Evolutionary conservation across 2,329 filamentous ascomycete species (phyloP).

Genomic region (Colletotrichum acutatum): DNA sequence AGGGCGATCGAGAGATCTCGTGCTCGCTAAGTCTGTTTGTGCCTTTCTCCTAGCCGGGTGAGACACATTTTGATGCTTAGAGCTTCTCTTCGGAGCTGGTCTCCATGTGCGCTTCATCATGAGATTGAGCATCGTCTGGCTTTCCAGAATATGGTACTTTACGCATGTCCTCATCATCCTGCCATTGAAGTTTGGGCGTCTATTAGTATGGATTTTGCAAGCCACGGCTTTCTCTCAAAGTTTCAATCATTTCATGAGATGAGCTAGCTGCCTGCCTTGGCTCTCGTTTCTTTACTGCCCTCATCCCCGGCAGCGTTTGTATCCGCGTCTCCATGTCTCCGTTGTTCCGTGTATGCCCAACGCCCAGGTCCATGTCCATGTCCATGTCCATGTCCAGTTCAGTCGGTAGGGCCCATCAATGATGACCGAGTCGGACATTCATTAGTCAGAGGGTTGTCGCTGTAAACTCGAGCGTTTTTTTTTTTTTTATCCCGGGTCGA

Average conservation of each 20-base stretch:
- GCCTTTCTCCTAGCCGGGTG: neutral
- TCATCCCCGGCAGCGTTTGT: conserved; percentile 11
- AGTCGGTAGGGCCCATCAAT: neutral
- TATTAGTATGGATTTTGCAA: too few species aligned
- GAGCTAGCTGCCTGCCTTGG: neutral
- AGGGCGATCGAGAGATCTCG: neutral
- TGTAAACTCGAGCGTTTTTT: too few species aligned
- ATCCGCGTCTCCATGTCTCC: neutral
- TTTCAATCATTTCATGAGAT: neutral
- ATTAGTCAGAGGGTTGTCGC: conserved; percentile 29
- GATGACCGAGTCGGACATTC: neutral
- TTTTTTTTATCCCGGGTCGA: conserved; percentile 9
- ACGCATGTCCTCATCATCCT: too few species aligned
- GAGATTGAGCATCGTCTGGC: too few species aligned
- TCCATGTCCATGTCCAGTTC: too few species aligned
- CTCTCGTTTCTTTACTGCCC: neutral
- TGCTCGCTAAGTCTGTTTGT: neutral
- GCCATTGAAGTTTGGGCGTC: too few species aligned
- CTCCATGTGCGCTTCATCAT: too few species aligned
- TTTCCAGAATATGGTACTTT: too few species aligned
- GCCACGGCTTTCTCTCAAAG: too few species aligned
- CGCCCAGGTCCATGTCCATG: too few species aligned
- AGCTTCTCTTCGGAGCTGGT: too few species aligned
- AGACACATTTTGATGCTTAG: too few species aligned
- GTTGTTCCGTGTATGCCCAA: neutral